Conservation (phyloP, 345 rosid species). For the Passiflora organensis region DNA sequence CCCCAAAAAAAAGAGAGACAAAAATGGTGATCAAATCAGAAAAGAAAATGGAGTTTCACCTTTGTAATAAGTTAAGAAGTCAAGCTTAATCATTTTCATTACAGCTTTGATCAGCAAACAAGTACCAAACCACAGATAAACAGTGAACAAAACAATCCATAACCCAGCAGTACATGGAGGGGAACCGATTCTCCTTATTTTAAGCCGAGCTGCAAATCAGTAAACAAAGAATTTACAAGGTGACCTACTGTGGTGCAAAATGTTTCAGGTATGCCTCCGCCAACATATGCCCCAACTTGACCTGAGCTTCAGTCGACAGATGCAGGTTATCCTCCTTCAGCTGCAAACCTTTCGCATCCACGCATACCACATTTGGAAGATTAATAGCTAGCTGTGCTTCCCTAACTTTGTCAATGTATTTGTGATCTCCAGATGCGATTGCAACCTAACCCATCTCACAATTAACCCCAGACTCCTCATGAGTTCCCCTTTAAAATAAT, state of each 20-base stretch:
- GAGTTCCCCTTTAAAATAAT: too few species aligned
- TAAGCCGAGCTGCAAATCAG: neutral
- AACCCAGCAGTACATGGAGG: neutral
- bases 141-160: neutral
- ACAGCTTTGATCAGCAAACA: too few species aligned
- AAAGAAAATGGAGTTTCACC: too few species aligned
- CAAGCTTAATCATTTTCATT: too few species aligned
- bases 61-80: too few species aligned
- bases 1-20: too few species aligned
- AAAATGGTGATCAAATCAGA: too few species aligned
- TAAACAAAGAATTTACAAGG: neutral
- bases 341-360: conserved; percentile 71
- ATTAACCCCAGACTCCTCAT: too few species aligned
- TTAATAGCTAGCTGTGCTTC: conserved; percentile 60
- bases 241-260: conserved; percentile 13
- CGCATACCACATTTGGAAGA: conserved; percentile 53
- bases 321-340: conserved; percentile 70
- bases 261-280: conserved; percentile 57
- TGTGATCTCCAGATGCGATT: conserved; percentile 61
- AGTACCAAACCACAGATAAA: too few species aligned
- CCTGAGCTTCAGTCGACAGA: conserved; percentile 66
- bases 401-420: conserved; percentile 62
- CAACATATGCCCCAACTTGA: conserved; percentile 60
- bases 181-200: neutral
- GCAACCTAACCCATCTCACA: conserved; percentile 46